These are phyloP conservation scores for Metarhizium anisopliae DNA, from an alignment of 2,329 filamentous ascomycete genomes.

Conservation along the genomic window DNA sequence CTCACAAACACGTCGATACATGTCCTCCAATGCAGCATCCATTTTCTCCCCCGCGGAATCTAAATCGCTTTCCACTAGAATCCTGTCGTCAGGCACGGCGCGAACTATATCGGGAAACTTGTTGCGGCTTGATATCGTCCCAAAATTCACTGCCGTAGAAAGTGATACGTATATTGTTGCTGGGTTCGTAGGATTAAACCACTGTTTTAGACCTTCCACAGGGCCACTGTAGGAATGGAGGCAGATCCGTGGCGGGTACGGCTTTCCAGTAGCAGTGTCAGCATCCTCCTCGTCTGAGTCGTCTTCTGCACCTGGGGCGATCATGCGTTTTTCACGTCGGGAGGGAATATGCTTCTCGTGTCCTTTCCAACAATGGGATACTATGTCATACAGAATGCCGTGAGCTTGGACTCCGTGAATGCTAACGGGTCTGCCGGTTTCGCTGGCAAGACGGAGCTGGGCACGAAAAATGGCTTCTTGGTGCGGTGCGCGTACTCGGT, in stretches of 20 bases:
- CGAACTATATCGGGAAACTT: constrained; percentile 58
- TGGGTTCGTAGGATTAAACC: constrained; percentile 64
- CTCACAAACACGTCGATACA: constrained; percentile 66
- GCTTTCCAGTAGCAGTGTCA: constrained; percentile 30
- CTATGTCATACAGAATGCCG: constrained; percentile 56
- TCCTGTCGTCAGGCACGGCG: constrained; percentile 63
- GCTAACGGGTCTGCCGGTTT: constrained; percentile 55
- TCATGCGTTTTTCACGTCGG: constrained; percentile 45
- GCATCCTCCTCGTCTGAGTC: constrained; percentile 26
- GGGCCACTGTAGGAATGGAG: constrained; percentile 88
- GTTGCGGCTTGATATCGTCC: constrained; percentile 33
- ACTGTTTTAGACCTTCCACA: constrained; percentile 66
- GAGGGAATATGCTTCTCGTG: constrained; percentile 54
- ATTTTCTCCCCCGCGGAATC: constrained; percentile 74
- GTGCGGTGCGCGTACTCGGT: constrained; percentile 59
- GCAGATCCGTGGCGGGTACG: constrained; percentile 82
- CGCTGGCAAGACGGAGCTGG: constrained; percentile 63
- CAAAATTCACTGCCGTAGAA: constrained; percentile 73
- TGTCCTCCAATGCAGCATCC: constrained; percentile 68
- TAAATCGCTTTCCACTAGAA: constrained; percentile 86
- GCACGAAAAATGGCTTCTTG: constrained; percentile 57
- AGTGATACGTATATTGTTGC: constrained; percentile 81
- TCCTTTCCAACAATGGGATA: constrained; percentile 61
- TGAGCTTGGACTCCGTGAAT: constrained; percentile 72
- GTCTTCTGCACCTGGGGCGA: constrained; percentile 35